Base-by-base conservation (phyloP, 164 flowering plant genomes). In the Umbellularia californica region DNA sequence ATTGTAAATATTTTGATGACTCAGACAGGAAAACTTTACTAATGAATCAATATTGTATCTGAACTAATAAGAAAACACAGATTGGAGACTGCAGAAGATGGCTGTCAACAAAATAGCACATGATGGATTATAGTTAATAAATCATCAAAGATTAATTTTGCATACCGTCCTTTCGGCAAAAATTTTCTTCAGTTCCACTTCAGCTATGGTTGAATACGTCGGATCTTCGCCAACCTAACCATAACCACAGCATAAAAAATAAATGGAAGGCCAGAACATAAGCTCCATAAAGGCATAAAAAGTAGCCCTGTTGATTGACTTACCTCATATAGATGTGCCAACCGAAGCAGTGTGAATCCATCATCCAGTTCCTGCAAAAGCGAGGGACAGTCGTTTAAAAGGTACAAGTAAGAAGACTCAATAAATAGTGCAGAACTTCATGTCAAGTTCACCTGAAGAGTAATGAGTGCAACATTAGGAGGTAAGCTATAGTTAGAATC, bases 311-410 rank as follows among this genome's bases (percentile, higher is more conserved):
- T 25, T 19, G 2, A 10, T 33, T 15, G 41, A 2, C 47, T 52
- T 76, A 93, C 97, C 92, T 93, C 95, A 41, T 87, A 93, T 2
- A 92, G 81, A 84, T 93, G 98, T 22, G 95, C 95, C 79, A 93
- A 70, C 5, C 97, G 90, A 65, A 93, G 87, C 12, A 93, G 89
- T 24, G 88, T 90, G 65, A 72, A 82, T 81, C 86, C 88, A 74
- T 88, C 89, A 23, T 88, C 94, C 80, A 93, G 71, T 78, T 88
- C 95, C 95, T 92, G 84, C 74, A 82, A 78, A 75, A 81, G 19
- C 17, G 58, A 19, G 62, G 10, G 67, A 69, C 23, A 71, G 70
- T 30, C 50, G 52, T 62, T 74, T 58, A n/a, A 60, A 65, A 68
- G 27, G 62, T 47, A 25, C 28, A 22, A 64, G 33, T n/a, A 13